A percentile compares a stretch with the other conserved stretches of the same genome.
phyloP scores from a whole-genome alignment of 768 basidiomycete species.

The Suillus brevipes region DNA sequence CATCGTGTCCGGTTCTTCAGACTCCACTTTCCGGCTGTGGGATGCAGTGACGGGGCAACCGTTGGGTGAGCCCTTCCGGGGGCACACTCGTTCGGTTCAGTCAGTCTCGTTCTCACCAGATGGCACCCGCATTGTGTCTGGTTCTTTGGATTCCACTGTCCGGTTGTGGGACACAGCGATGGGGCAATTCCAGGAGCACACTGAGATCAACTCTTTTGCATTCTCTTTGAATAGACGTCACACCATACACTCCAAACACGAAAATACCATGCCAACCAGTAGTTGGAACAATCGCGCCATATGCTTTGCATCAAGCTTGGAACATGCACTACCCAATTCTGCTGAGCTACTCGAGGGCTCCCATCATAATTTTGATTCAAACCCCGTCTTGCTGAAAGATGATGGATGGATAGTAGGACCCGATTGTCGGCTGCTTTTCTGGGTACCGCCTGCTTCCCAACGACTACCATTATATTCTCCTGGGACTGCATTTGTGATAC shows the following conservation, averaged over 20 bases:
- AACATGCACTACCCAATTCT: neutral
- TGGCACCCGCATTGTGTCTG: too few relatives aligned
- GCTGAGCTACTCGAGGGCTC: neutral
- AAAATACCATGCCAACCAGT: neutral
- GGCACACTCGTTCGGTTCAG: too few relatives aligned
- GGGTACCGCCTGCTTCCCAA: neutral
- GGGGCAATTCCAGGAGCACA: neutral
- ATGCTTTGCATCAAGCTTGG: neutral
- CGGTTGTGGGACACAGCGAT: too few relatives aligned
- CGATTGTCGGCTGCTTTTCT: neutral
- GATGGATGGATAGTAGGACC: neutral
- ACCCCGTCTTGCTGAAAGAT: neutral
- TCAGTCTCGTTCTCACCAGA: too few relatives aligned
- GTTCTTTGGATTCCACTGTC: too few relatives aligned
- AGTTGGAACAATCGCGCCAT: neutral
- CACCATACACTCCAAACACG: neutral
- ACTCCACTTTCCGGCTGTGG: too few relatives aligned
- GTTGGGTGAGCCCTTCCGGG: too few relatives aligned
- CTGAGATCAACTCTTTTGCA: neutral
- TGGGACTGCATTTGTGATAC: neutral
- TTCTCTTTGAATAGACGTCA: neutral
- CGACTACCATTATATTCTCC: neutral
- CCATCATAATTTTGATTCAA: neutral
- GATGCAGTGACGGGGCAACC: too few relatives aligned
- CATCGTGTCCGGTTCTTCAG: too few relatives aligned